Base-by-base conservation (phyloP, 1,139 yeast genomes). In the Scheffersomyces titani region DNA sequence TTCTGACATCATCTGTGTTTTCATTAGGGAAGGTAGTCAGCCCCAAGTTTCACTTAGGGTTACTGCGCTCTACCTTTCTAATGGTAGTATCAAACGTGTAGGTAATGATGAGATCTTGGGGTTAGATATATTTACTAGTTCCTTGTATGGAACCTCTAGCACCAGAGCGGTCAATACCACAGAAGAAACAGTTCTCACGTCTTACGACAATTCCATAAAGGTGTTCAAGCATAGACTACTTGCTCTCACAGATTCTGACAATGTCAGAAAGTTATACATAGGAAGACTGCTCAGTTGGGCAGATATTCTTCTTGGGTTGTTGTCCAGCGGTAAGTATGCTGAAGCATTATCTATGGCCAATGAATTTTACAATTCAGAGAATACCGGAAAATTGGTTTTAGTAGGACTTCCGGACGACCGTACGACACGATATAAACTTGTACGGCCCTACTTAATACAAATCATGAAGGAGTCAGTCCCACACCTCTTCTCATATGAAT, bases 211-310 rank as follows among this genome's bases (percentile, higher is more conserved):
- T 40, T 61, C 69, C 7, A 63, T 76, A 18, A 68, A 68, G 36
- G 65, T 69, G 5, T 63, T 71, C 40, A 74, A 76, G 53, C 70
- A 72, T 45, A 63, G 74, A 47, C 60, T 71, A 5, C 59, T 74
- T 20, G 48, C 73, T 9, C 56, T 76, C 40, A 56, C 59, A 3
- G 52, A 22, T 2, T 19, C 62, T 71, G 30, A 30, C 44, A 21
- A 24, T 21, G 87, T 1, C 73, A 74, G 49, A 78, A 75, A 80
- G 55, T 65, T 86, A 45, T 74, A 73, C 5, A 77, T 86, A 16
- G 96, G 93, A 0, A 75, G 85, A 18, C 71, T 86, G 16, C 76
- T 86, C 5, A 87, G 83, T 62, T 91, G 97, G 97, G 92, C 92
- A 0, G 96, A 90, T 64, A 74, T 82, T 21, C 68, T 87, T 18